Base-by-base conservation (phyloP, 768 basidiomycete genomes). In the Leccinum ochraceum region DNA sequence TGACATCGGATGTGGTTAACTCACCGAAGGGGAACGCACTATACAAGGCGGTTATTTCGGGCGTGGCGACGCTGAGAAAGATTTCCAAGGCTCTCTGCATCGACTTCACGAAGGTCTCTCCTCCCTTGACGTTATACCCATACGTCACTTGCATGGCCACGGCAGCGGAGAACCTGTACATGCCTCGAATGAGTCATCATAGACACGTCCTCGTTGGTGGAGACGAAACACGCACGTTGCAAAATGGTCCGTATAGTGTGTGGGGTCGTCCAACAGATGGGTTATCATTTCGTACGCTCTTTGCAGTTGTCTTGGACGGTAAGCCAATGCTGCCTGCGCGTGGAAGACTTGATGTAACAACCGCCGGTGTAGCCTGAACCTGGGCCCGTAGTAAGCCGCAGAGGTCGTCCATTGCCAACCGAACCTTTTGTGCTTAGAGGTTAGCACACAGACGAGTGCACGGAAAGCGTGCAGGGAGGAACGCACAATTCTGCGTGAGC, bases 401-500 rank as follows among this genome's bases (percentile, higher is more conserved):
- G 42, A 44, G 9, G 42, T 44, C 4, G n/a, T n/a, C 42, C n/a
- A 44, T 44, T 44, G 42, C 42, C 42, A 44, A 3, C 42, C n/a
- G 42, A 44, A 44, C n/a, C 42, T 44, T 44, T 42, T n/a, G 17
- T n/a, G 26, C 26, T 44, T 10, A n/a, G n/a, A 44, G 17, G 42
- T 44, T 10, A 44, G 42, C 37, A 39, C 9, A 10, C 9, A n/a
- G n/a, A 44, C 4, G 8, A 44, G 42, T 5, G n/a, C 39, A 42
- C 17, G 8, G 9, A 42, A 42, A 17, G 13, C 39, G 17, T 32
- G 32, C n/a, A 44, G n/a, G 42, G n/a, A 44, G 16, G 42, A 44
- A 44, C 42, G 11, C 2, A 49, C 48, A 49, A 24, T 6, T 49
- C 67, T 71, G 17, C 50, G 17, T 26, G 50, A 30, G 50, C 11